Evolutionary conservation across 768 basidiomycete species (phyloP).

Genomic region (Lentinula guzmanii): DNA sequence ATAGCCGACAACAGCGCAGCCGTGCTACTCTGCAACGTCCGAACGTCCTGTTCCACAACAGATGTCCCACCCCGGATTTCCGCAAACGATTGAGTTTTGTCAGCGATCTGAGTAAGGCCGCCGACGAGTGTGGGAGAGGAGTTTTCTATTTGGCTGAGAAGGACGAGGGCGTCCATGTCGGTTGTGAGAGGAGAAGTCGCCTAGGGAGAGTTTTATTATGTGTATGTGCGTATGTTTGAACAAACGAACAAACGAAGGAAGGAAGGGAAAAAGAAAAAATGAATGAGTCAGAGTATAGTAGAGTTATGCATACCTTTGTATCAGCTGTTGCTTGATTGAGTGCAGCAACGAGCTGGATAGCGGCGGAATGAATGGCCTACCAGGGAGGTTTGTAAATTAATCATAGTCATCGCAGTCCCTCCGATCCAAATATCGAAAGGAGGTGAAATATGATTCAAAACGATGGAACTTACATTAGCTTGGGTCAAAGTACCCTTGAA

Average conservation of each 20-base stretch:
- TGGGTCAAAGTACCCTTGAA: background rate
- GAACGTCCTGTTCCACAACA: background rate
- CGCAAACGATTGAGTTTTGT: background rate
- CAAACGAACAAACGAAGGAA: background rate
- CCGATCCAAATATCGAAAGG: too few species aligned
- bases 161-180: background rate
- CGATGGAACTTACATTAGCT: background rate
- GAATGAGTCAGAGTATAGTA: too few species aligned
- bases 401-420: too few species aligned
- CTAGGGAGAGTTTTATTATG: background rate
- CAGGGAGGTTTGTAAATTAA: too few species aligned
- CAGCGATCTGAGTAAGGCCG: background rate
- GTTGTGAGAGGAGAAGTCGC: background rate
- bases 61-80: background rate
- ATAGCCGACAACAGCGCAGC: background rate
- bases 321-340: background rate
- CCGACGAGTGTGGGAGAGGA: background rate
- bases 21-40: background rate
- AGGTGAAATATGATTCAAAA: background rate
- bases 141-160: background rate
- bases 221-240: too few species aligned
- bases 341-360: background rate
- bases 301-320: background rate
- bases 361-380: background rate
- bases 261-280: too few species aligned